phyloP scores from a whole-genome alignment of 257 asterid species.

The Asclepias syriaca region DNA sequence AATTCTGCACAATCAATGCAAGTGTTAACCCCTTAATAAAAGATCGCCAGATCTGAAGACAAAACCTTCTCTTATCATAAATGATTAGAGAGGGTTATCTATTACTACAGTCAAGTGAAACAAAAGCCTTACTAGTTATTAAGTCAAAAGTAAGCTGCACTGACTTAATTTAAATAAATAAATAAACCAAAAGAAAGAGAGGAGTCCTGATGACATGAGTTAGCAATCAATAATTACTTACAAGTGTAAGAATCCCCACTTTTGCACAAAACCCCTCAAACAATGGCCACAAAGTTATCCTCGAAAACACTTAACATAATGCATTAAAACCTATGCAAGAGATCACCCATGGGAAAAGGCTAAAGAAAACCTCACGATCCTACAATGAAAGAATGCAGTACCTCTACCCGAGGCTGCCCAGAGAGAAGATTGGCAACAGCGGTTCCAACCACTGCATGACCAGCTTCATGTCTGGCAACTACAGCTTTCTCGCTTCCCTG shows the following conservation, averaged over 20 bases:
- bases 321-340: neutral
- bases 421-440: constrained; percentile 97
- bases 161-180: neutral
- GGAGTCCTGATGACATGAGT: neutral
- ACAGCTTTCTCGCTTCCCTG: constrained; percentile 96
- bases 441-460: constrained; percentile 98
- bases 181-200: neutral
- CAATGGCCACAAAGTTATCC: neutral
- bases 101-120: neutral
- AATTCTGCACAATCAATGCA: neutral
- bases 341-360: neutral
- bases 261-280: neutral
- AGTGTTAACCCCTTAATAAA: neutral
- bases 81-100: neutral
- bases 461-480: constrained; percentile 99
- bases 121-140: neutral
- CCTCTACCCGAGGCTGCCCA: constrained; percentile 98
- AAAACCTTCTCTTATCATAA: neutral
- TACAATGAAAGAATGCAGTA: constrained; percentile 16
- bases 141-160: neutral
- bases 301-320: neutral
- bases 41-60: neutral
- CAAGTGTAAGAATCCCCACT: neutral
- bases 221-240: neutral
- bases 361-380: neutral